phyloP scores from a whole-genome alignment of 257 asterid species.

The Solanum arcanum region DNA sequence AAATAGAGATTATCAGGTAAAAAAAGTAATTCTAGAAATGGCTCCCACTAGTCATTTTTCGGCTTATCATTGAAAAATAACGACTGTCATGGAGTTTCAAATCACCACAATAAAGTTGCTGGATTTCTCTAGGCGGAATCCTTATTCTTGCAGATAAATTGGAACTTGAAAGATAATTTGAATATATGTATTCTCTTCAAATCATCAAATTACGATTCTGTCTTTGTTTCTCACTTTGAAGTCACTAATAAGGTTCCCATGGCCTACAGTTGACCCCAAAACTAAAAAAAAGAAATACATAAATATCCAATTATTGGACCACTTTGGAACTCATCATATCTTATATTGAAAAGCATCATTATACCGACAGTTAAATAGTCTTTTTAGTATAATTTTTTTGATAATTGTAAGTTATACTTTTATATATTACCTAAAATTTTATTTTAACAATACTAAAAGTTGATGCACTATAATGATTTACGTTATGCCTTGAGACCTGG shows the following conservation, averaged over 20 bases:
- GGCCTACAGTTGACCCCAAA: background rate
- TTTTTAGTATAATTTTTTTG: background rate
- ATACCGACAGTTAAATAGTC: background rate
- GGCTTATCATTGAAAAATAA: background rate
- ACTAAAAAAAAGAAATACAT: background rate
- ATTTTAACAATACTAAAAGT: background rate
- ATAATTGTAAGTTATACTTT: background rate
- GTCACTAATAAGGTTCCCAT: background rate
- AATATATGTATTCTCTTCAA: background rate
- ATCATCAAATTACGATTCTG: background rate
- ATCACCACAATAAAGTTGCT: background rate
- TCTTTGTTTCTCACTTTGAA: background rate
- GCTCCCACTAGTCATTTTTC: background rate
- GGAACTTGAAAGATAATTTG: background rate
- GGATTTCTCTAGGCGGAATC: background rate
- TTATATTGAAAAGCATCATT: background rate
- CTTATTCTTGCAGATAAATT: background rate
- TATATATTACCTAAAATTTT: background rate
- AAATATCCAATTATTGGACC: background rate
- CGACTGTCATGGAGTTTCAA: background rate
- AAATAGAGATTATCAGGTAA: background rate
- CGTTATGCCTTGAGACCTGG: background rate
- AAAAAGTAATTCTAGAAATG: background rate
- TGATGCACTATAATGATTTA: background rate
- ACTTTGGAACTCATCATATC: background rate